Base-by-base conservation (phyloP, 2,329 filamentous ascomycete species). In the Penicillium freii region DNA sequence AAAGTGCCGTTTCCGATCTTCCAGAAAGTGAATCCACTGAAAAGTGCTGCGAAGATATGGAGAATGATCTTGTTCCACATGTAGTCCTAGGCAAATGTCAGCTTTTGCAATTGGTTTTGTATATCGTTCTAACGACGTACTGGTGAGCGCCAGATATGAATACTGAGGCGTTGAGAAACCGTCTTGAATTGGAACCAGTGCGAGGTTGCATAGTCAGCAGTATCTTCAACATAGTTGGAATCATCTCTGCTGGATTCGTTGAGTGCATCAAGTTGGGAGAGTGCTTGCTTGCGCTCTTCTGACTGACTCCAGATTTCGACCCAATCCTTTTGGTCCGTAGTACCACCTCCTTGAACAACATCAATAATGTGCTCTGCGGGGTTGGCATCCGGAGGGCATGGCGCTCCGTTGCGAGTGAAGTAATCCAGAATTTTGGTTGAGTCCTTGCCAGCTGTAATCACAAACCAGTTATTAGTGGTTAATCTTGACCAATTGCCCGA, bases 1-100 rank as follows among this genome's bases (percentile, higher is more conserved):
- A 70, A 74, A 0, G 83, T 75, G 0, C 75, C 78, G 51, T 81
- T 69, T 0, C 82, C 82, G 27, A 87, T 78, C 69, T 79, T 81
- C 83, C 83, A 87, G 66, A 86, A 87, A 0, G 81, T 80, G 62
- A 87, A 87, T 1, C 83, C 84, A 65, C 84, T 85, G 73, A 86
- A 84, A 0, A 87, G 77, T 0, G 80, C 82, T 0, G 78, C 79
- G 15, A 75, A 73, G 23, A 86, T 73, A 65, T 87, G 84, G 1
- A 87, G 73, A 0, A 77, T 72, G 1, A 80, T 68, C 49, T 80
- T 80, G 66, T 80, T 79, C 71, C 77, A 77, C 58, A 78, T 69
- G 54, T 80, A 80, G 25, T 76, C 74, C 66, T 73, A 31, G 4
- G 2, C 15, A 4, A n/a, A 4, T 1, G n/a, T 56, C 33, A 61